phyloP scores from a whole-genome alignment of 2,329 filamentous ascomycete species.

The Aureobasidium melanogenum region DNA sequence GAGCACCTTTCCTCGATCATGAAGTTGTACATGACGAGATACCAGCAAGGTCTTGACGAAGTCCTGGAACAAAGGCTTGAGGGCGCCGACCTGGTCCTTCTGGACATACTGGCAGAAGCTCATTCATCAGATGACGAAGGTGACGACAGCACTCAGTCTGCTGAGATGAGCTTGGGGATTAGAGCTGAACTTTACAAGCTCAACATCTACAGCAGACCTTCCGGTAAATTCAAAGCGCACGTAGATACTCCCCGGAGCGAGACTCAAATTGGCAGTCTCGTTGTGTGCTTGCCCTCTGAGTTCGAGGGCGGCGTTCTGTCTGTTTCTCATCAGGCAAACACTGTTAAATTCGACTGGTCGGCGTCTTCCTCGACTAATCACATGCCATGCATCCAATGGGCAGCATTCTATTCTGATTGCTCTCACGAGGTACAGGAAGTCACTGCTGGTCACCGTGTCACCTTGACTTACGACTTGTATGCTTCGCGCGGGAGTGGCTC shows the following conservation, averaged over 20 bases:
- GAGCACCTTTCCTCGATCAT: not conserved
- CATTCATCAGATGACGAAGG: not conserved
- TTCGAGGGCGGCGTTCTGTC: conserved; percentile 33
- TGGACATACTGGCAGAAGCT: not conserved
- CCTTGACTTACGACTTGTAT: conserved; percentile 53
- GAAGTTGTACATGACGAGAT: not conserved
- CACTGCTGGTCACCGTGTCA: conserved; percentile 44
- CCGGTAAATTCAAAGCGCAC: conserved; percentile 19
- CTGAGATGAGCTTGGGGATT: conserved; percentile 24
- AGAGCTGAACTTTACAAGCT: conserved; percentile 50
- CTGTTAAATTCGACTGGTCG: conserved; percentile 36
- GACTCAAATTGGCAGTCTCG: conserved; percentile 20
- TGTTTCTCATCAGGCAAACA: conserved; percentile 33
- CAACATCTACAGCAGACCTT: conserved; percentile 33
- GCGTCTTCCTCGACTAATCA: not conserved
- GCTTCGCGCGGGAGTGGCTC: conserved; percentile 29
- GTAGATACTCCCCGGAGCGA: conserved; percentile 22
- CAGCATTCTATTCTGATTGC: conserved; percentile 46
- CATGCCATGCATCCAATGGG: conserved; percentile 33
- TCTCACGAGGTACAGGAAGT: conserved; percentile 46
- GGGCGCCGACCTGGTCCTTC: not conserved
- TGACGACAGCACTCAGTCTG: not conserved
- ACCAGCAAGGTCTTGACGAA: not conserved
- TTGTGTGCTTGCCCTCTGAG: conserved; percentile 17
- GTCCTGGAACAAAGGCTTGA: not conserved